Base-by-base conservation (phyloP, 306 rosid genomes). In the Dalbergia oliveri region DNA sequence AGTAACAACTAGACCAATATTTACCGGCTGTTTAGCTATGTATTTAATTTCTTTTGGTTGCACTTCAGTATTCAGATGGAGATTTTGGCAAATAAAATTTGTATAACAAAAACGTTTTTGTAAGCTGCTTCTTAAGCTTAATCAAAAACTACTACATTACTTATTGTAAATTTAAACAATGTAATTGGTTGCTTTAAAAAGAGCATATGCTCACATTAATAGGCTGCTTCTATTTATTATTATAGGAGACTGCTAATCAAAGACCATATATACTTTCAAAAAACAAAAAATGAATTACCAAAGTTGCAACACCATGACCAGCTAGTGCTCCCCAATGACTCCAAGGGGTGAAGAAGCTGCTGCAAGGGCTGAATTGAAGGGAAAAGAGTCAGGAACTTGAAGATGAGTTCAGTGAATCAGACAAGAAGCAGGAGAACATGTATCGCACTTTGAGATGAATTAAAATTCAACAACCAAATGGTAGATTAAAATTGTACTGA, bases 321-420 rank as follows among this genome's bases (percentile, higher is more conserved):
- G 97, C 98, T 45, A 93, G 89, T 35, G 99, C 94, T 86, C 99
- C 6, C 89, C 98, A 75, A 96, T 89, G 84, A 93, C 99, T 84
- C 99, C 97, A 75, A 93, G 88, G 63, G 97, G 98, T 76, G 98
- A 93, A 83, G 99, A 91, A 71, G 99, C 98, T 18, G 99, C 98
- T 76, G 98, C 97, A 75, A 93, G 98, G 80, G 98, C 99, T 93
- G 88, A 84, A 85, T 43, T 69, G 73, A 45, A 61, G 72, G 78
- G 62, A 31, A 35, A 49, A 78, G 70, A 61, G 34, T 75, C 79
- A 78, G 77, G 21, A 35, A 72, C 50, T 44, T 15, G 44, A 81
- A 61, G 69, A 69, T 19, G 18, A 43, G 82, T 59, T 35, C 67
- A 77, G 61, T 26, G 53, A 59, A 57, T 72, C 71, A 66, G 70